phyloP scores from a whole-genome alignment of 176 grass and related monocot species.

The Musa beccarii region DNA sequence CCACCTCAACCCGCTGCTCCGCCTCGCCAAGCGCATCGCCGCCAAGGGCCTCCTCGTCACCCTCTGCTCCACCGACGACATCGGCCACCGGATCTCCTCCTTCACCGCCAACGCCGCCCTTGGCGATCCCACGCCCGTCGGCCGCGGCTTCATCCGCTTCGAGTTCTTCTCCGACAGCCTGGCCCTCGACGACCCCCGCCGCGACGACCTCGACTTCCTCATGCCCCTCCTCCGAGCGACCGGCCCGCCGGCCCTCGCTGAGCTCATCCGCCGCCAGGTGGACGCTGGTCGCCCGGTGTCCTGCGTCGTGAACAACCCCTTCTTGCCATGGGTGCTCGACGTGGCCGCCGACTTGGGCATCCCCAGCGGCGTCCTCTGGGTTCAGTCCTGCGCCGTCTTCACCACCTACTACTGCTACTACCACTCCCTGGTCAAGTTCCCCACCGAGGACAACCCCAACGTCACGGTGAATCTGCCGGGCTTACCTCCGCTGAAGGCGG shows the following conservation, averaged over 20 bases:
- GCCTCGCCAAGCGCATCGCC: slow-evolving; percentile 62
- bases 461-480: slow-evolving; percentile 31
- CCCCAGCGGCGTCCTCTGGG: slow-evolving; percentile 59
- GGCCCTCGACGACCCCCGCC: slow-evolving; percentile 1
- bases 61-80: slow-evolving; percentile 33
- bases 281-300: slow-evolving; percentile 34
- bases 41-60: slow-evolving; percentile 63
- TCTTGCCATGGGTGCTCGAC: slow-evolving; percentile 54
- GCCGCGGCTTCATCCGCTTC: slow-evolving; percentile 45
- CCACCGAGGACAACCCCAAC: slow-evolving; percentile 27
- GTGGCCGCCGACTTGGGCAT: slow-evolving; percentile 41
- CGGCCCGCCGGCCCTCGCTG: slow-evolving; percentile 7
- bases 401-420: slow-evolving; percentile 61
- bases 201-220: slow-evolving; percentile 7
- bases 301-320: slow-evolving; percentile 61
- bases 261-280: slow-evolving; percentile 39
- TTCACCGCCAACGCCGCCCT: slow-evolving; percentile 7
- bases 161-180: slow-evolving; percentile 46
- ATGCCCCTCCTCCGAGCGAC: slow-evolving; percentile 29
- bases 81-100: slow-evolving; percentile 25
- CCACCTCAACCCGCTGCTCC: slow-evolving; percentile 62
- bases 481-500: slow-evolving; percentile 34
- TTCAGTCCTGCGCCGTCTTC: slow-evolving; percentile 73
- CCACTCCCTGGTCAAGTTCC: slow-evolving; percentile 41
- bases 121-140: slow-evolving; percentile 28